A percentile compares a stretch with the other conserved stretches of the same genome.
Conservation (phyloP, 176 grass and related monocot species). For the barley (Hordeum vulgare) region MorexV3_pseudomolecules_assembly NC_058521.1:451509284-451509783, state of each 20-base stretch:
- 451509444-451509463: slow-evolving; percentile 77
- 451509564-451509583: slow-evolving; percentile 6
- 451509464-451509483: slow-evolving; percentile 90
- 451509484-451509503: slow-evolving; percentile 70
- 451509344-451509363: slow-evolving; percentile 7
- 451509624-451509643: not conserved
- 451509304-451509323: slow-evolving; percentile 75
- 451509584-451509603: not conserved
- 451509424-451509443: slow-evolving; percentile 70
- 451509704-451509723: slow-evolving; percentile 5
- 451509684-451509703: not conserved
- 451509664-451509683: not conserved
- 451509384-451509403: slow-evolving; percentile 13
- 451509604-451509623: not conserved
- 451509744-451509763: not conserved
- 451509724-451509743: slow-evolving; percentile 10
- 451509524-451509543: not conserved
- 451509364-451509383: not conserved
- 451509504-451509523: slow-evolving; percentile 73
- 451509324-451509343: slow-evolving; percentile 86
- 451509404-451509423: slow-evolving; percentile 23
- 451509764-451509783: not conserved
- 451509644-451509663: not conserved
- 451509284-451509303: slow-evolving; percentile 98
- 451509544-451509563: not conserved